Base-by-base conservation (phyloP, 2,329 filamentous ascomycete genomes). In the Chrysosphaeria jannelii region DNA sequence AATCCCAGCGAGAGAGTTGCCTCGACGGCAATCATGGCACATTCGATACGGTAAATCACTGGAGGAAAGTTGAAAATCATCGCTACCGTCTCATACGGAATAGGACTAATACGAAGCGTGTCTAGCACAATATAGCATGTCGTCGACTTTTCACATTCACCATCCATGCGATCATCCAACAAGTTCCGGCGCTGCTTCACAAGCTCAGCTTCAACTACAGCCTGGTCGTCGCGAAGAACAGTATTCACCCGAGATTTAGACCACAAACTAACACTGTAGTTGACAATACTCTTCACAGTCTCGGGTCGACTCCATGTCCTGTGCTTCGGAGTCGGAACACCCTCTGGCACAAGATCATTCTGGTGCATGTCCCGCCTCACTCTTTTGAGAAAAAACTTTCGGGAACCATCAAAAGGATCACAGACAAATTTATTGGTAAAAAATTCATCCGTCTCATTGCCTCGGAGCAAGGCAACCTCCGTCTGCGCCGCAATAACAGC, bases 41-140 rank as follows among this genome's bases (percentile, higher is more conserved):
- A 66, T 32, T 97, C 79, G 5, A 91, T 45, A 7, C 76, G 63
- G 36, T 76, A 67, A 18, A 91, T 71, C 19, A 90, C 70, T 1
- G 76, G 69, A 0, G 85, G 81, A 28, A 91, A 65, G 1, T 63
- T 50, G 34, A 79, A 62, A 10, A 60, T 64, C 47, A 75, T 75
- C 4, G 58, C 52, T 1, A 74, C 74, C n/a, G 72, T 45, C 2
- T 59, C 48, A 1, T 61, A 46, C 0, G 74, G 60, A 4, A 93
- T 48, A 9, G 61, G 49, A 2, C 79, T 93, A 5, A 93, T 57
- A 6, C 46, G 55, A 22, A 93, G 43, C 1, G 74, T 68, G 33
- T 90, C 60, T 4, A 79, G 56, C 27, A 79, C 72, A 3, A 93
- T 42, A 28, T 59, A 76, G 31, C 67, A 69, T 21, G 39, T 50